A percentile compares a stretch with the other conserved stretches of the same genome.
Evolutionary conservation across 2,329 filamentous ascomycete genomes (phyloP).

Genomic region (Arthroderma sp.): DNA sequence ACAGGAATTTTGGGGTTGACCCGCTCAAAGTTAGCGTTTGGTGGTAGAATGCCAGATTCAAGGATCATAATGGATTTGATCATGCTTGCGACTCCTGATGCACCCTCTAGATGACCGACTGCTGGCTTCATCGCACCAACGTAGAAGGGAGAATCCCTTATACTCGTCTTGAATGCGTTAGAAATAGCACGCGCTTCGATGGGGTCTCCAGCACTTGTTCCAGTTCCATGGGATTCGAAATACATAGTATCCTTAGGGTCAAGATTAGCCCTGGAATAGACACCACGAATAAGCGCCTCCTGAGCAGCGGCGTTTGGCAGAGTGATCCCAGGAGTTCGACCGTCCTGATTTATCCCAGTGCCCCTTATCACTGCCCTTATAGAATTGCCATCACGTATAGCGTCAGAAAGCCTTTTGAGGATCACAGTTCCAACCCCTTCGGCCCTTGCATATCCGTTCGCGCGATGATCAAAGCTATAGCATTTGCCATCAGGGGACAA

Average conservation of each 20-base stretch:
- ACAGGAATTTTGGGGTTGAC: slow-evolving; percentile 16
- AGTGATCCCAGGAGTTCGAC: slow-evolving; percentile 14
- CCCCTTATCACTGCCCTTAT: slow-evolving; percentile 22
- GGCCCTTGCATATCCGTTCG: slow-evolving; percentile 24
- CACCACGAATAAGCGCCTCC: slow-evolving; percentile 18
- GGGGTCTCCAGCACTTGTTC: slow-evolving; percentile 20
- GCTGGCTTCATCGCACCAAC: slow-evolving; percentile 18
- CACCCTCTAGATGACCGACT: slow-evolving; percentile 18
- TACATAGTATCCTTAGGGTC: slow-evolving; percentile 2
- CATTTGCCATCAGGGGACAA: slow-evolving; percentile 16
- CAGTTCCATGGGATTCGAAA: slow-evolving; percentile 22
- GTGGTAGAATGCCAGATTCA: slow-evolving; percentile 17
- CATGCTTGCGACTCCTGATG: slow-evolving; percentile 17
- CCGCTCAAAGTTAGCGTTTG: slow-evolving; percentile 16
- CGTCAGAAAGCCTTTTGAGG: slow-evolving; percentile 18
- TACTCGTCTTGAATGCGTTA: slow-evolving; percentile 7
- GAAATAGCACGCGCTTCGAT: slow-evolving; percentile 11
- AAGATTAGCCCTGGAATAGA: slow-evolving; percentile 20
- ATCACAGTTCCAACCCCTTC: slow-evolving; percentile 23
- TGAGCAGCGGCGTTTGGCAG: slow-evolving; percentile 14
- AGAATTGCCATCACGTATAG: slow-evolving; percentile 21
- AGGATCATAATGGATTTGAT: slow-evolving; percentile 17
- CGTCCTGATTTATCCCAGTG: slow-evolving; percentile 19
- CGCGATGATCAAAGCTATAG: slow-evolving; percentile 20
- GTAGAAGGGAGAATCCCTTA: slow-evolving; percentile 8